Base-by-base conservation (phyloP, 2,329 filamentous ascomycete species). In the Rosellinia necatrix region DNA sequence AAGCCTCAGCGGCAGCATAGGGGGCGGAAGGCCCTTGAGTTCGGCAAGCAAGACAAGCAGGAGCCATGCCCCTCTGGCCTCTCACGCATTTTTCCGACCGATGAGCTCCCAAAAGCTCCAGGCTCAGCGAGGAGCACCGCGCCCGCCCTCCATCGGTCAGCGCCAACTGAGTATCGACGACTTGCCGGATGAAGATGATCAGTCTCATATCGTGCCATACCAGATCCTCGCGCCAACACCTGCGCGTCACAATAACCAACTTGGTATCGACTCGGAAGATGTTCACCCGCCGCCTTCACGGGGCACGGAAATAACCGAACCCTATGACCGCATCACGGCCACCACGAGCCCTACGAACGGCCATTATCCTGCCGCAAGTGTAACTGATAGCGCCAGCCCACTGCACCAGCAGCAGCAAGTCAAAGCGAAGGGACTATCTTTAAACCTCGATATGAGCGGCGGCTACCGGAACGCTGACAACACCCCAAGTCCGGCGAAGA, bases 61-160 rank as follows among this genome's bases (percentile, higher is more conserved):
- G 68, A 94, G 90, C 37, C 94, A 99, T 78, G 92, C 96, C 17
- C 92, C 94, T 1, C 78, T 99, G 49, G 88, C 91, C 2, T 92
- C 91, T 13, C 89, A 93, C 68, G 93, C 91, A 50, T 97, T 99
- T 76, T 96, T 96, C 70, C 89, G 88, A 19, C 94, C 94, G 34
- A 96, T 99, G 91, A 97, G 92, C 75, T 96, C 93, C 21, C 92
- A 96, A 72, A 89, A 91, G 71, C 79, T 97, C 47, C 93, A 97
- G 75, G 92, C 92, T 51, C 94, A 97, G 74, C 82, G 93, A 71
- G 86, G 87, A 61, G 84, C 74, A 7, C 69, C 76, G 32, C 76
- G 81, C 19, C 76, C 79, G 5, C 64, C 72, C 12, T 77, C 74
- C 19, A 71, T 75, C 64, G 71, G 69, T 52, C 75, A 78, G 40